These are phyloP conservation scores for Fusarium sp. DNA, from an alignment of 2,329 filamentous ascomycete species.

Conservation along the genomic window DNA sequence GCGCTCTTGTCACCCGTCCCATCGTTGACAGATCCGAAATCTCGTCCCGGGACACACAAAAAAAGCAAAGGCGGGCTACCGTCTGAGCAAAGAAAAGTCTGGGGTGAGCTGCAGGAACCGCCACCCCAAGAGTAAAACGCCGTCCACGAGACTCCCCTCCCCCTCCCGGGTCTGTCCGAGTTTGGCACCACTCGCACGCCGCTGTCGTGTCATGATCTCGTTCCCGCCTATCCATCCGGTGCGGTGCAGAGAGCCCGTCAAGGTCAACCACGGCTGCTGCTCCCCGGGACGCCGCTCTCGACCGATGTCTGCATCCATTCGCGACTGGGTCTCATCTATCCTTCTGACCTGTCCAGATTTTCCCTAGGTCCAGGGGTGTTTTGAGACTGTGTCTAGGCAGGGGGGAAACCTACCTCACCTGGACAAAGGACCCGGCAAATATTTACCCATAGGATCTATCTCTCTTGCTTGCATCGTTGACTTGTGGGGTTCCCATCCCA, in stretches of 20 bases:
- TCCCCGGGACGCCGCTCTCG: constrained; percentile 27
- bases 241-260: neutral
- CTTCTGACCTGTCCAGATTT: constrained; percentile 29
- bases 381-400: neutral
- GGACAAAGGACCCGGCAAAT: neutral
- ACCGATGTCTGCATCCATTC: constrained; percentile 41
- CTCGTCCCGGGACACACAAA: constrained; percentile 1
- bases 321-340: constrained; percentile 28
- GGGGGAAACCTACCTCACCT: neutral
- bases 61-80: neutral
- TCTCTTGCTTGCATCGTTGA: constrained; percentile 18
- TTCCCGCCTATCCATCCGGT: constrained; percentile 23
- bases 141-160: constrained; percentile 42
- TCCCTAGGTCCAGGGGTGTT: constrained; percentile 11
- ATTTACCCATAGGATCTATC: neutral
- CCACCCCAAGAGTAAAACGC: constrained; percentile 32
- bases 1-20: neutral
- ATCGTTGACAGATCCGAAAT: constrained; percentile 31
- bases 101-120: constrained; percentile 45
- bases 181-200: constrained; percentile 45
- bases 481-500: constrained; percentile 31
- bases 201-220: constrained; percentile 37
- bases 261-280: constrained; percentile 9
- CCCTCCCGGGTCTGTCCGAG: constrained; percentile 44
- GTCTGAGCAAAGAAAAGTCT: constrained; percentile 14